Conservation (phyloP, 179 eudicot species). For the Camellia oleifera region DNA sequence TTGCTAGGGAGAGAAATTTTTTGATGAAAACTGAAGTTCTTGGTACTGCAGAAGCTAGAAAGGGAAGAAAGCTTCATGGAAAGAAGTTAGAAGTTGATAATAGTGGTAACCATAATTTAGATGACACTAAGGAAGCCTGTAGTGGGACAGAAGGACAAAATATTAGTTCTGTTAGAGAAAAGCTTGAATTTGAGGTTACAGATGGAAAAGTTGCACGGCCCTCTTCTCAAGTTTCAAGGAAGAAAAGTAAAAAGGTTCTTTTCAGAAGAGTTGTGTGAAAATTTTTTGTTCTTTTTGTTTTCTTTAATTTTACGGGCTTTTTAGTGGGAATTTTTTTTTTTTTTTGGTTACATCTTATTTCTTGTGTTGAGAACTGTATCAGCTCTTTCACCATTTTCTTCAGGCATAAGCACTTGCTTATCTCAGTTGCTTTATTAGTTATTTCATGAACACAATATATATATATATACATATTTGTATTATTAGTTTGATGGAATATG, state of each 20-base stretch:
- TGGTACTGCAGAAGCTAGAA: too few relatives aligned
- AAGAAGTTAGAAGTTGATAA: too few relatives aligned
- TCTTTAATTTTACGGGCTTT: not conserved
- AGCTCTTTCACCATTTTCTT: not conserved
- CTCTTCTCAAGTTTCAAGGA: constrained; percentile 48
- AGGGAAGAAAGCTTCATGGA: too few relatives aligned
- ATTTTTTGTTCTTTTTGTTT: not conserved
- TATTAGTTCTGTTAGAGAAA: too few relatives aligned
- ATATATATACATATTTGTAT: not conserved
- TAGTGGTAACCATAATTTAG: too few relatives aligned
- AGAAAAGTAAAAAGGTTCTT: constrained; percentile 72
- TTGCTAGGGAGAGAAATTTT: too few relatives aligned
- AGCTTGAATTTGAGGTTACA: constrained; percentile 32
- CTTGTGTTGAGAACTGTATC: not conserved
- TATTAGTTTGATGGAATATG: not conserved
- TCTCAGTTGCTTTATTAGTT: not conserved
- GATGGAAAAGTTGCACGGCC: constrained; percentile 23
- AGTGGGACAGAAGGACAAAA: too few relatives aligned
- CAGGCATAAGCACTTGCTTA: not conserved
- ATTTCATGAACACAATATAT: too few relatives aligned
- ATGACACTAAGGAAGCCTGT: too few relatives aligned
- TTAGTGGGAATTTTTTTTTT: not conserved
- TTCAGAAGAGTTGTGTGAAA: constrained; percentile 57
- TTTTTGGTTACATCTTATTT: not conserved
- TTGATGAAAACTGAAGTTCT: too few relatives aligned